Conservation (phyloP, 1,284 basidiomycete genomes). For the Chiua sp. region DNA sequence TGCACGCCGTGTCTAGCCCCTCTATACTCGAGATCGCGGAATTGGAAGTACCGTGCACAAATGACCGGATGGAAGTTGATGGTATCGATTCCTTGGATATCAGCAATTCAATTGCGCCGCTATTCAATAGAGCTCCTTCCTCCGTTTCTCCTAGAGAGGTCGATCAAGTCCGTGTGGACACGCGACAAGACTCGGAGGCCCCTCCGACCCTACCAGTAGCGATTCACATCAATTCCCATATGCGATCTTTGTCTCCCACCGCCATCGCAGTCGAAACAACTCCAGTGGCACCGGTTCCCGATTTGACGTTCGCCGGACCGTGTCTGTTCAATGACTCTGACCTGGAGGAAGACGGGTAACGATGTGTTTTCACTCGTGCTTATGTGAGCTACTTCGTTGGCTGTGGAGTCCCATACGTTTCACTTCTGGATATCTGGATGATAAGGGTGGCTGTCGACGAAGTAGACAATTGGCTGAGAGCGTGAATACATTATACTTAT, state of each 20-base stretch:
- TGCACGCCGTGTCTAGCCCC: background rate
- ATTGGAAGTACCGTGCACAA: slow-evolving; percentile 1
- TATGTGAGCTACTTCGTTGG: background rate
- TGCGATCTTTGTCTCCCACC: background rate
- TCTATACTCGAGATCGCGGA: background rate
- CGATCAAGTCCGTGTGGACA: background rate
- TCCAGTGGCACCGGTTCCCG: slow-evolving; percentile 4
- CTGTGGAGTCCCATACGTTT: background rate
- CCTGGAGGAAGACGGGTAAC: slow-evolving; percentile 30
- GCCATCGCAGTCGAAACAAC: background rate
- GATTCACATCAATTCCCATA: background rate
- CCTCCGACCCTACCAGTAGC: background rate
- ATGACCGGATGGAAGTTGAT: background rate
- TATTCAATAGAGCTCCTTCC: background rate
- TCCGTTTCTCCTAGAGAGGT: background rate
- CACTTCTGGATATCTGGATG: background rate
- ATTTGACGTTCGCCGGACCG: slow-evolving; percentile 26
- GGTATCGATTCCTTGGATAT: background rate
- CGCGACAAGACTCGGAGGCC: background rate
- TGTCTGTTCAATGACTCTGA: slow-evolving; percentile 37
- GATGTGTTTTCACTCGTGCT: background rate
- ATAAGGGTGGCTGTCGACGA: background rate
- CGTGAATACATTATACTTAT: background rate
- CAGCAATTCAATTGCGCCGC: background rate
- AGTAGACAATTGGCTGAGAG: background rate